Conservation (phyloP, 768 basidiomycete genomes). For the Austroboletus festivus region DNA sequence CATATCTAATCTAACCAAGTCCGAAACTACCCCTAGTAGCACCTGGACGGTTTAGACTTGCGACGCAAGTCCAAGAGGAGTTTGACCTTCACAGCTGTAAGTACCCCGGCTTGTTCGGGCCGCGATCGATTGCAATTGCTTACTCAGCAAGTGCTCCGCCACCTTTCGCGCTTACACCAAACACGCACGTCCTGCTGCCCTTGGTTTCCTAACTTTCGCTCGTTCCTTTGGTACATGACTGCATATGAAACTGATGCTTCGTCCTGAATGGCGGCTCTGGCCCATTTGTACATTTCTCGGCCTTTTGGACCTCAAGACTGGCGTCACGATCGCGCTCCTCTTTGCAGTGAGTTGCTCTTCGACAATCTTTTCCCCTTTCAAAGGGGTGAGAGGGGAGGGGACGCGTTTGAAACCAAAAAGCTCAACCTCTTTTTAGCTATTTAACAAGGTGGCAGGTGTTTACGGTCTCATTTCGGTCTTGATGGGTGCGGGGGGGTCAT, state of each 20-base stretch:
- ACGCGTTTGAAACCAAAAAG: neutral
- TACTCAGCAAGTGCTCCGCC: constrained; percentile 16
- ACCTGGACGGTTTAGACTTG: too few relatives aligned
- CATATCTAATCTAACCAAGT: too few relatives aligned
- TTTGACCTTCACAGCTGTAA: too few relatives aligned
- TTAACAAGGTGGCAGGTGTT: constrained; percentile 98
- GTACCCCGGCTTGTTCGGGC: too few relatives aligned
- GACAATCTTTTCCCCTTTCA: neutral
- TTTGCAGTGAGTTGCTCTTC: constrained; percentile 66
- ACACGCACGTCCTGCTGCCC: neutral
- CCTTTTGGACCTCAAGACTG: constrained; percentile 90
- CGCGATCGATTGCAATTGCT: neutral
- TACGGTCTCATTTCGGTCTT: constrained; percentile 93
- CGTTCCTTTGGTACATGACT: constrained; percentile 29
- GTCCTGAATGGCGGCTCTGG: constrained; percentile 80
- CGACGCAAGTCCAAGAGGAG: too few relatives aligned
- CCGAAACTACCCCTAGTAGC: too few relatives aligned
- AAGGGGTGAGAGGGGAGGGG: neutral
- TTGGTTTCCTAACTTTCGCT: neutral
- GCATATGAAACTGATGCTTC: constrained; percentile 76
- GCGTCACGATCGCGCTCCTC: constrained; percentile 81
- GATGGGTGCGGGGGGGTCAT: constrained; percentile 89
- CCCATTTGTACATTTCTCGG: constrained; percentile 82
- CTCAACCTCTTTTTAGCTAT: constrained; percentile 45
- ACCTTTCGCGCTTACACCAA: neutral